Evolutionary conservation across 306 rosid genomes (phyloP).

Genomic region (Mimosa pudica): DNA sequence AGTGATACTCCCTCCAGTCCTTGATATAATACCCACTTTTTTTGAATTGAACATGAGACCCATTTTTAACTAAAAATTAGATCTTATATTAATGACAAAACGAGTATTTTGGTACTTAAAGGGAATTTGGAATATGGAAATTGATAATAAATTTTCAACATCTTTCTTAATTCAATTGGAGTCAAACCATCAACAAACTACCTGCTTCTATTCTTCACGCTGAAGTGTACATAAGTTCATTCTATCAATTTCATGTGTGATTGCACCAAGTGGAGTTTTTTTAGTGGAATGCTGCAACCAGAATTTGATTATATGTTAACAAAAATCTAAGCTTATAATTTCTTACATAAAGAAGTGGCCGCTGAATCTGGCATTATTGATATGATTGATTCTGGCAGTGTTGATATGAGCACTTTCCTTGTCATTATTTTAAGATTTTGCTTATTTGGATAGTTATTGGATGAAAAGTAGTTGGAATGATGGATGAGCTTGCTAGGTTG

Average conservation of each 20-base stretch:
- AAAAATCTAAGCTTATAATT: neutral
- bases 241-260: neutral
- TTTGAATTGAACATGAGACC: no score
- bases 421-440: slow-evolving; percentile 18
- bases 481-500: neutral
- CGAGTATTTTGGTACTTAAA: neutral
- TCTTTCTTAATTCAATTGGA: neutral
- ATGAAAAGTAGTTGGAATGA: slow-evolving; percentile 6
- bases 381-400: neutral
- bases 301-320: neutral
- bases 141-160: neutral
- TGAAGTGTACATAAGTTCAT: neutral
- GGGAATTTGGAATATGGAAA: neutral
- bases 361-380: slow-evolving; percentile 10
- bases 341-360: slow-evolving; percentile 6
- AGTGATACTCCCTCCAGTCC: neutral
- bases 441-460: slow-evolving; percentile 13
- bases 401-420: slow-evolving; percentile 11
- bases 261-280: neutral
- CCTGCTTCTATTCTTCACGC: neutral
- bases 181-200: neutral
- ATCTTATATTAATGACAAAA: no score
- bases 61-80: no score
- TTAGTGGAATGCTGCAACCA: neutral
- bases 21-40: no score